Evolutionary conservation across 805 yeast genomes (phyloP), one percentile per base, ranked within the genome.

Genomic region (Brettanomyces sp.): DNA sequence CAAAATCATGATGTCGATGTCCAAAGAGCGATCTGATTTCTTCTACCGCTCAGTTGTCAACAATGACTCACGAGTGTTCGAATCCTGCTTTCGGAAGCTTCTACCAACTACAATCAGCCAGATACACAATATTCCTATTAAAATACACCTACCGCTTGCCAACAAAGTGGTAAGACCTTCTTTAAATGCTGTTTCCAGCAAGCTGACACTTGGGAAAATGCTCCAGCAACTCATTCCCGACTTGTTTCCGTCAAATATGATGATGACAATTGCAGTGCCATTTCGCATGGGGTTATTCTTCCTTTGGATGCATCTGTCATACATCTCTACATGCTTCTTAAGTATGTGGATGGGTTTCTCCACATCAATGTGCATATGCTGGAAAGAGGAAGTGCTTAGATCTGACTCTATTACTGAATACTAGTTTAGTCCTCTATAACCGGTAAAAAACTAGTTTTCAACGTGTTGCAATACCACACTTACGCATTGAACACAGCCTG

Each of bases 401-500:
- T 18, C 18, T 18, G 2, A 18, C 18, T 41, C n/a, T 42, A 36
- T 36, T 34, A 24, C 11, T 3, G 11, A 28, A 28, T 9, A 28
- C 32, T 28, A 28, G 32, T 9, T 9, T 9, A 28, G 7, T 28
- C 32, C 32, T 28, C 32, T 28, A 28, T 28, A 28, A 28, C 32
- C 11, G 32, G 32, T 7, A 28, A 18, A 18, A 18, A 18, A 18
- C 18, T 18, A 18, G 18, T 18, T 18, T 18, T 18, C 18, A 18
- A 18, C 18, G 18, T 18, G 18, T 18, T 18, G 18, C 18, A 18
- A 18, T 18, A 18, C 18, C 18, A 18, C 18, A 18, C 12, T 9
- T 45, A 45, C 34, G 58, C 66, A 45, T 69, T 74, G 62, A 91
- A 91, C 24, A 87, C 89, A 1, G 93, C 98, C 67, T 93, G 99